Evolutionary conservation across 1,284 basidiomycete genomes (phyloP).

Genomic region (Tilletiopsis washingtonensis): DNA sequence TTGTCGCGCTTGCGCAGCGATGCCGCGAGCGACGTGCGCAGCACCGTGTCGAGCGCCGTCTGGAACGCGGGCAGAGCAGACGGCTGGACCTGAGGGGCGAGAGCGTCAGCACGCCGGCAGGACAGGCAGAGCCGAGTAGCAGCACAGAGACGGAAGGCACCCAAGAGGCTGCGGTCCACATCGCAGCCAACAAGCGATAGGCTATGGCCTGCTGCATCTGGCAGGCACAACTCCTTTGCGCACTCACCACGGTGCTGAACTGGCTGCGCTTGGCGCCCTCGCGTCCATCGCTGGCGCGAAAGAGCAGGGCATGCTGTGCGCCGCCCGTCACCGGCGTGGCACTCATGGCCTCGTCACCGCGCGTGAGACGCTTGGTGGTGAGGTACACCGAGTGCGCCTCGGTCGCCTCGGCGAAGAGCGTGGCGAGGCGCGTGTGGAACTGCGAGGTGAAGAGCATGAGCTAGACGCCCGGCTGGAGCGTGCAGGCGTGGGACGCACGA

Average conservation of each 20-base stretch:
- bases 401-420: constrained; percentile 23
- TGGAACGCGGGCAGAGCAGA: constrained; percentile 1
- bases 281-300: constrained; percentile 35
- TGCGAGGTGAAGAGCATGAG: no score
- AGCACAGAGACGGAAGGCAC: no score
- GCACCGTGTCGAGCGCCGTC: constrained; percentile 12
- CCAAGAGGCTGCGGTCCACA: no score
- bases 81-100: not conserved
- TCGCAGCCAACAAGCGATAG: no score
- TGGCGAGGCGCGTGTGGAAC: constrained; percentile 31
- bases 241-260: not conserved
- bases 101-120: no score
- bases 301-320: constrained; percentile 13
- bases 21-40: constrained; percentile 26
- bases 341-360: constrained; percentile 4
- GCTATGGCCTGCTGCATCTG: no score
- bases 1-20: constrained; percentile 40
- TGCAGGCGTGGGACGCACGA: no score
- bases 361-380: constrained; percentile 18
- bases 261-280: constrained; percentile 2
- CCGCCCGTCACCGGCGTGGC: constrained; percentile 8
- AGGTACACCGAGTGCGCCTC: constrained; percentile 37
- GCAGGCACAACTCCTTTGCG: no score
- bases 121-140: not conserved
- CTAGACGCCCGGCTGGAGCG: no score